Evolutionary conservation across 768 basidiomycete species (phyloP).

Genomic region (Suillus lakei): DNA sequence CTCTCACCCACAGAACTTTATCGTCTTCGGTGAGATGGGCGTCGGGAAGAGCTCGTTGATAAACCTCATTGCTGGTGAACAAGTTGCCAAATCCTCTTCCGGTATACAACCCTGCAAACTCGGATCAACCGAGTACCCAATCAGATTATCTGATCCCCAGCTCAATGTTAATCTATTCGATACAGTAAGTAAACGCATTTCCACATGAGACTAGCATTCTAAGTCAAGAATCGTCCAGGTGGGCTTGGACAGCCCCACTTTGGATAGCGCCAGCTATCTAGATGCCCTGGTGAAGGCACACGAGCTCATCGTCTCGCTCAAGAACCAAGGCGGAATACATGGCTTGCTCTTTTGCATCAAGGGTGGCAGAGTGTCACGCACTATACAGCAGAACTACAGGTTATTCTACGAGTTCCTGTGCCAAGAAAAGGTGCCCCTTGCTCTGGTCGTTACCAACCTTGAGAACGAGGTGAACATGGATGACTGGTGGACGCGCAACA

Average conservation of each 20-base stretch:
- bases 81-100: slow-evolving; percentile 5
- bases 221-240: neutral
- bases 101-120: slow-evolving; percentile 6
- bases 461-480: slow-evolving; percentile 41
- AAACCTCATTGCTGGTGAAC: slow-evolving; percentile 11
- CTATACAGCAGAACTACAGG: slow-evolving; percentile 33
- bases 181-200: neutral
- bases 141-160: neutral
- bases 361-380: slow-evolving; percentile 32
- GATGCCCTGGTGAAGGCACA: slow-evolving; percentile 35
- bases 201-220: neutral
- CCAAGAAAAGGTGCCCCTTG: slow-evolving; percentile 35
- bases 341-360: slow-evolving; percentile 44
- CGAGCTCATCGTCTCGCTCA: slow-evolving; percentile 37
- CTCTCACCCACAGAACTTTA: slow-evolving; percentile 1
- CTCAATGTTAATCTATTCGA: neutral
- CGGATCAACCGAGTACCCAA: neutral
- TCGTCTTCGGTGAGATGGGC: slow-evolving; percentile 16
- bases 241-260: slow-evolving; percentile 35
- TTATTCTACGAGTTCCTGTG: slow-evolving; percentile 40
- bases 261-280: slow-evolving; percentile 26
- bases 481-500: slow-evolving; percentile 37
- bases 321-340: slow-evolving; percentile 39
- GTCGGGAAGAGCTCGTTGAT: slow-evolving; percentile 12
- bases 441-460: slow-evolving; percentile 38